Evolutionary conservation across 2,329 filamentous ascomycete species (phyloP), one percentile per base, ranked within the genome.

Genomic region (Domatiomyces globalis): DNA sequence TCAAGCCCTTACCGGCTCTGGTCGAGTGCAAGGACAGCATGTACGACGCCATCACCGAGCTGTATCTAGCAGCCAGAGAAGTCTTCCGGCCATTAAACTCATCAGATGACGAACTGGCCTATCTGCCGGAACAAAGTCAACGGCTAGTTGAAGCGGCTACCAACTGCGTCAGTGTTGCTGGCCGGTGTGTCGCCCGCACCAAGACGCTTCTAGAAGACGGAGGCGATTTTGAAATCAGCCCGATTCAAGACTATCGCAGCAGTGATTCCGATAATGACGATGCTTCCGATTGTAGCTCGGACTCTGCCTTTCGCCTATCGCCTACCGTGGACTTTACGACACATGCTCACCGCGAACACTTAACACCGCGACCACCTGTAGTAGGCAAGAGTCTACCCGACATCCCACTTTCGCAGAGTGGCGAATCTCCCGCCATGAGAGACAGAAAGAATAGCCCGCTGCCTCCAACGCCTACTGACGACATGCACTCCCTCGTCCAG

Each of bases 131-230:
- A 54, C 83, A 90, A 62, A 87, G 87, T 58, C 81, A 79, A 57
- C 76, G 81, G 25, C 74, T 95, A 43, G 77, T 92, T 29, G 74
- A 78, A 54, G 86, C 87, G 18, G 88, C 88, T 7, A 95, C 88
- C 5, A 81, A 80, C 54, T 95, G 89, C 63, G 89, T 98, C 22
- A 83, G 87, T 59, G 85, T 87, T 19, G 88, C 89, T 45, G 90
- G 90, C 43, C 88, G 95, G 60, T 95, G 90, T 66, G 85, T 95
- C 18, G 83, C 85, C 5, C 90, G 89, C 68, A 84, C 89, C 9
- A 87, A 87, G 61, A 76, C 80, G 64, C 81, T 94, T 45, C 84
- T 98, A 52, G 88, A 95, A 67, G 78, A 84, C 54, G 87, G 92
- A 56, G 88, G 89, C 18, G 89, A 95, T 66, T 94, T 95, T 58